Base-by-base conservation (phyloP, 768 basidiomycete genomes). In the Candolleomyces aberdarensis region DNA sequence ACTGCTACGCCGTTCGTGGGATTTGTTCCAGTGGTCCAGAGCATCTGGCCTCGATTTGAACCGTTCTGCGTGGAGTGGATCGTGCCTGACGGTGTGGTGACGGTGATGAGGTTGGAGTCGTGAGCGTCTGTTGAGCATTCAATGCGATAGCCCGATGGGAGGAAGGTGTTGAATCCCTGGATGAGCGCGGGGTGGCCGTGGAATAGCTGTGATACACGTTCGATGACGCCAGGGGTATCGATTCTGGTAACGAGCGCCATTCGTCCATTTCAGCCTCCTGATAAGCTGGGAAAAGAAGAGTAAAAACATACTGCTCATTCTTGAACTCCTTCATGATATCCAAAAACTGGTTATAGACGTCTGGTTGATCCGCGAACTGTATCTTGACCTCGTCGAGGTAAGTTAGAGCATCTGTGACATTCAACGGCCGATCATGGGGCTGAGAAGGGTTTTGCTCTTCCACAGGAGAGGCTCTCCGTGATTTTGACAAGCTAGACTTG, bases 291-390 rank as follows among this genome's bases (percentile, higher is more conserved):
- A 29, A 50, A 48, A 58, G 61, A 15, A 55, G 41, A 29, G 56
- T 13, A 10, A 51, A 32, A 22, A 83, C 89, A 69, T 68, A 92
- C 92, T 80, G 77, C 70, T 96, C 93, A 67, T 92, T 92, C 78
- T 99, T 98, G 76, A 99, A 99, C 74, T 98, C 95, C 78, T 98
- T 98, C 97, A 97, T 97, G 70, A 97, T 96, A 72, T 96, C 94
- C 73, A 96, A 76, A 67, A 95, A 95, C 64, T 89, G 84, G 75
- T 97, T 96, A 75, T 97, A 97, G 46, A 96, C 93, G 69, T 94
- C 91, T n/a, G 94, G 94, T 72, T 92, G 87, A 72, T 94, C 90
- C 58, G 85, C 83, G 71, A 97, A 97, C 78, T 94, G 90, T 32
- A 83, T 77, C 77, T 97, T 97, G 76, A 97, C 94, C 29, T 90